Evolutionary conservation across 805 yeast genomes (phyloP).

Genomic region (Candida insectorum): DNA sequence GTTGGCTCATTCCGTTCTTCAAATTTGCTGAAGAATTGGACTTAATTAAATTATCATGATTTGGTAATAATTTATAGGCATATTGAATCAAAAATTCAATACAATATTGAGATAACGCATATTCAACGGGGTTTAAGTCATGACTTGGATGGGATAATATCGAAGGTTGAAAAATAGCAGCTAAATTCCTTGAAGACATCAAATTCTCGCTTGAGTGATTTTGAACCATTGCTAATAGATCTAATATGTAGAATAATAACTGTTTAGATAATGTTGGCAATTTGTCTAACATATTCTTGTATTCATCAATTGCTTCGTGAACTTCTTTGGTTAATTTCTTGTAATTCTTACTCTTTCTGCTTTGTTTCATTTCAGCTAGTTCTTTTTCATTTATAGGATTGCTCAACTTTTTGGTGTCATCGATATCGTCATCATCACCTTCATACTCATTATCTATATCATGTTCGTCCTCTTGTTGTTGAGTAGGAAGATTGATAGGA

Average conservation of each 20-base stretch:
- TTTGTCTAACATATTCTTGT: constrained; percentile 61
- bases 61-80: constrained; percentile 73
- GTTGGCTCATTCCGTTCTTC: background rate
- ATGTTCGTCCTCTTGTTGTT: background rate
- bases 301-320: constrained; percentile 64
- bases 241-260: constrained; percentile 79
- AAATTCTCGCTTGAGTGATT: constrained; percentile 72
- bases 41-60: constrained; percentile 17
- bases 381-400: constrained; percentile 3
- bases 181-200: constrained; percentile 90
- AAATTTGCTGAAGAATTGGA: background rate
- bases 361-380: constrained; percentile 6
- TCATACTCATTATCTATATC: constrained; percentile 1
- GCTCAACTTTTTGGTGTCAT: background rate
- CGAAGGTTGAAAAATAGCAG: constrained; percentile 98
- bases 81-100: constrained; percentile 88
- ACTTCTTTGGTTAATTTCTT: constrained; percentile 63
- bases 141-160: constrained; percentile 88
- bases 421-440: constrained; percentile 7
- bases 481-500: background rate
- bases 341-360: constrained; percentile 43
- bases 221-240: constrained; percentile 80
- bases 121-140: constrained; percentile 89
- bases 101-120: constrained; percentile 79
- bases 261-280: constrained; percentile 81